These are phyloP conservation scores for Daldinia decipiens DNA, from an alignment of 495 filamentous ascomycete species.

Conservation along the genomic window DNA sequence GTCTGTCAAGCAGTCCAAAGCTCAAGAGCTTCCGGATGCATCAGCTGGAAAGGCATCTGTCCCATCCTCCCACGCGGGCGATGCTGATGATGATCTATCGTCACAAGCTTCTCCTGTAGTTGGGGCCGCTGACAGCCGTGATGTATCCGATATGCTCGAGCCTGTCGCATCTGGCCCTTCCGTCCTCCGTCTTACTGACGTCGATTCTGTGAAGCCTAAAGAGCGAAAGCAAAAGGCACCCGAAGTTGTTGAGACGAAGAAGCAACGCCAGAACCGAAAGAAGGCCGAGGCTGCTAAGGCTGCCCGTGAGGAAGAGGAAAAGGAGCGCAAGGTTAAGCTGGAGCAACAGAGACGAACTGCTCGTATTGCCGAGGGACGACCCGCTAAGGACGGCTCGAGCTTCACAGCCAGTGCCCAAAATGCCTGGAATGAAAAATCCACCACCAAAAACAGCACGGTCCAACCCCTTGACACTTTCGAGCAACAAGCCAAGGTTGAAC, in stretches of 20 bases:
- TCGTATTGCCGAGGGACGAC: constrained; percentile 79
- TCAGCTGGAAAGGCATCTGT: constrained; percentile 57
- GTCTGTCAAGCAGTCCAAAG: constrained; percentile 66
- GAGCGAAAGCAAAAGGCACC: constrained; percentile 67
- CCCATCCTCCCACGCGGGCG: constrained; percentile 78
- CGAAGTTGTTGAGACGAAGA: constrained; percentile 79
- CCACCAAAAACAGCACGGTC: constrained; percentile 56
- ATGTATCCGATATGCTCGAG: constrained; percentile 90
- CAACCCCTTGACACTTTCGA: constrained; percentile 83
- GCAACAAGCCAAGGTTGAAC: constrained; percentile 46
- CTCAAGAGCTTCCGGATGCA: constrained; percentile 53
- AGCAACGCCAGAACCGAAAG: constrained; percentile 85
- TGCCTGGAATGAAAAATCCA: constrained; percentile 68
- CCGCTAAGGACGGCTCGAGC: constrained; percentile 74
- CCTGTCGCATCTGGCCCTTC: constrained; percentile 72
- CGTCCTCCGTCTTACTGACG: constrained; percentile 77
- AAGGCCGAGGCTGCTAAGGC: constrained; percentile 81
- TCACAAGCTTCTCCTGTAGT: constrained; percentile 68
- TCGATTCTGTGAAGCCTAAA: constrained; percentile 68
- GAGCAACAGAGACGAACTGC: constrained; percentile 85
- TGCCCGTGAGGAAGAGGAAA: constrained; percentile 76
- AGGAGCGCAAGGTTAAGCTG: constrained; percentile 72
- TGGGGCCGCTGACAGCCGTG: constrained; percentile 62
- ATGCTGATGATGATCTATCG: constrained; percentile 85
- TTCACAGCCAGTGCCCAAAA: constrained; percentile 63